Base-by-base conservation (phyloP, 148 eudicot genomes). In the Rhododendron kiyosumense region DNA sequence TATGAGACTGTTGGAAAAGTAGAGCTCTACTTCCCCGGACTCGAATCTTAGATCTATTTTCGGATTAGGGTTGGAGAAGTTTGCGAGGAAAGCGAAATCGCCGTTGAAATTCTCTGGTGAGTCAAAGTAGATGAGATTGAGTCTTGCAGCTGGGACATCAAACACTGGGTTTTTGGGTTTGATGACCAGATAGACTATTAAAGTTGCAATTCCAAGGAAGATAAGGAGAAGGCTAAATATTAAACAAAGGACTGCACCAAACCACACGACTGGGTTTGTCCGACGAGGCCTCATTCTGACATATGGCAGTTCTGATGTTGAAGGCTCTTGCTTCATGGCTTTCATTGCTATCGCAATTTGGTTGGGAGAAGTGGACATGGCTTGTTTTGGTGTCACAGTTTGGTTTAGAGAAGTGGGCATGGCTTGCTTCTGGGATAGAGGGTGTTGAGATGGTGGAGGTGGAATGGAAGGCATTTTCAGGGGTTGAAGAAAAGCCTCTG, bases 251-350 rank as follows among this genome's bases (percentile, higher is more conserved):
- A 97, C 88, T 2, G 99, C 98, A 12, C 87, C 85, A 75, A 88
- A 94, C 99, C 99, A 97, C 12, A 93, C 87, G 8, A 89, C n/a
- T 0, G 96, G 98, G 85, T 95, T 95, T 0, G 99, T 97, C 15
- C 86, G 88, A 11, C 93, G 90, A 77, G 94, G 96, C 36, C 63
- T 84, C 28, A 84, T 82, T 43, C 51, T 52, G 78, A n/a, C 14
- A 28, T 82, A 28, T 43, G 81, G 87, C 61, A n/a, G 0, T 22
- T 81, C 78, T 22, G 88, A 48, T 83, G 90, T 80, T 82, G 41
- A 84, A 86, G 52, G 57, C 85, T 45, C 87, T 79, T 65, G 88
- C 69, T 38, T 89, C 81, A 41, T 54, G 17, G 82, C 73, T 69
- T 87, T 87, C 48, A 83, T 91, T 45, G 93, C 77, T 63, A 85